Evolutionary conservation across 495 filamentous ascomycete species (phyloP).

Genomic region (Lasiosphaeris hirsuta): DNA sequence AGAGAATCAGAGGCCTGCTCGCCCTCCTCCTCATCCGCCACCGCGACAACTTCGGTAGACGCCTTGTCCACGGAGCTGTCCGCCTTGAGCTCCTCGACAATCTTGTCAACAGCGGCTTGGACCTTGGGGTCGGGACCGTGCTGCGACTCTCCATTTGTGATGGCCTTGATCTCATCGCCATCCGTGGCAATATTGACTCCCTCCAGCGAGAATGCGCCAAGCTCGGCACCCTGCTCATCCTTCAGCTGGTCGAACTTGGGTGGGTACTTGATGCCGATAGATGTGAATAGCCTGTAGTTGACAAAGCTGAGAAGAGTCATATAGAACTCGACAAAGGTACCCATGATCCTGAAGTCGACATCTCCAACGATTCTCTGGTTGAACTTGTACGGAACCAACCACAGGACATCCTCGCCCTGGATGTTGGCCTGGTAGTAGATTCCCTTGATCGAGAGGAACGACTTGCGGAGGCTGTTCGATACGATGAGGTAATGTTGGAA

Average conservation of each 20-base stretch:
- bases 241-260: conserved; percentile 85
- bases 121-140: conserved; percentile 48
- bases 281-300: conserved; percentile 90
- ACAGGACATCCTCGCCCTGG: conserved; percentile 95
- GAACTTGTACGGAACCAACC: conserved; percentile 96
- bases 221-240: conserved; percentile 84
- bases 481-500: conserved; percentile 96
- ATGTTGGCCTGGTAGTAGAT: conserved; percentile 99
- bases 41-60: conserved; percentile 26
- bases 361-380: conserved; percentile 89
- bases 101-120: conserved; percentile 54
- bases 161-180: conserved; percentile 45
- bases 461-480: conserved; percentile 85
- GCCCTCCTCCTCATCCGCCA: conserved; percentile 46
- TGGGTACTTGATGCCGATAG: conserved; percentile 86
- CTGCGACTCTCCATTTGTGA: conserved; percentile 48
- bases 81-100: conserved; percentile 50
- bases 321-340: conserved; percentile 98
- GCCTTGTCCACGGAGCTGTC: conserved; percentile 42
- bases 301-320: conserved; percentile 92
- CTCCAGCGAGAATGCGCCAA: conserved; percentile 88
- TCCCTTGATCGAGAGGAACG: conserved; percentile 96
- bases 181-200: conserved; percentile 57
- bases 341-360: conserved; percentile 98
- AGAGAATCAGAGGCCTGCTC: conserved; percentile 61